Evolutionary conservation across 345 rosid species (phyloP).

Genomic region (Excoecaria cochinchinensis): DNA sequence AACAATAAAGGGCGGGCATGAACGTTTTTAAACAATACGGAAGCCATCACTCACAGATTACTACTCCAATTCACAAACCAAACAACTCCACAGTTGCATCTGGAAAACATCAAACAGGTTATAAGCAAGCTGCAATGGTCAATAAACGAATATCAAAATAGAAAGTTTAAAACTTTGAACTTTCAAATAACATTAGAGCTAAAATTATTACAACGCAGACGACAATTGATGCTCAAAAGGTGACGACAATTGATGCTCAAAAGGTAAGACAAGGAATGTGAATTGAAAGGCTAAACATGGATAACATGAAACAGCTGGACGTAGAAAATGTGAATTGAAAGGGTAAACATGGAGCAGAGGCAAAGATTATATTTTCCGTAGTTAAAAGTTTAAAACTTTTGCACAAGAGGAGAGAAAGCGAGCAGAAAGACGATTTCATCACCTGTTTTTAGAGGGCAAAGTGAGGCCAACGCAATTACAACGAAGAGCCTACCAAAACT

Average conservation of each 20-base stretch:
- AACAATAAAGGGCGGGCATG: slow-evolving; percentile 50
- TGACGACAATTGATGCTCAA: neutral
- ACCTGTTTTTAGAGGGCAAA: neutral
- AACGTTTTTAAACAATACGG: slow-evolving; percentile 49
- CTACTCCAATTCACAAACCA: neutral
- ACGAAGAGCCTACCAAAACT: too few relatives aligned
- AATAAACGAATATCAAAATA: neutral
- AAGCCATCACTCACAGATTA: slow-evolving; percentile 52
- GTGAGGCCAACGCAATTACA: too few relatives aligned
- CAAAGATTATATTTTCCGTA: neutral
- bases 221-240: neutral
- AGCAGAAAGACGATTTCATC: neutral
- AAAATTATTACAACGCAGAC: neutral
- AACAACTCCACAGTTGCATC: neutral
- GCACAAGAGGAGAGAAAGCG: neutral
- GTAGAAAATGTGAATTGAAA: neutral
- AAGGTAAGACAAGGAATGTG: neutral
- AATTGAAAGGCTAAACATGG: neutral
- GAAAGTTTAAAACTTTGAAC: neutral
- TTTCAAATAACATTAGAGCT: neutral
- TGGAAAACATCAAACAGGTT: slow-evolving; percentile 29
- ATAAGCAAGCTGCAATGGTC: slow-evolving; percentile 16
- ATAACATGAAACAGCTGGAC: neutral
- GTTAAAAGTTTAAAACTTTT: neutral
- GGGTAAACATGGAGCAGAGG: neutral